A percentile compares a stretch with the other conserved stretches of the same genome.
Conservation (phyloP, 2,329 filamentous ascomycete genomes). For the Fusarium nurragi region DNA sequence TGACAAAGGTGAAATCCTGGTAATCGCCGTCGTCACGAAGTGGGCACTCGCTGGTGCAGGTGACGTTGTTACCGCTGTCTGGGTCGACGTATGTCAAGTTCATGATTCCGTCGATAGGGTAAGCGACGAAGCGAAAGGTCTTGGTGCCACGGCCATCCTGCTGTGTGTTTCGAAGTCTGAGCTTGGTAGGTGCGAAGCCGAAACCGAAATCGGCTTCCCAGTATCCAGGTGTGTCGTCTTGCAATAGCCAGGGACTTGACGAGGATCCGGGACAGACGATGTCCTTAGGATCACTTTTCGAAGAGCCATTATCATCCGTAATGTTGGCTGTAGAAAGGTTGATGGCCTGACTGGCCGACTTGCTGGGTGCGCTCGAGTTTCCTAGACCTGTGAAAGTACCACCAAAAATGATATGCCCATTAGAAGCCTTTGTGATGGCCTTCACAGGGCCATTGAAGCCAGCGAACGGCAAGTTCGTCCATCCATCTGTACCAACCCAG, state of each 20-base stretch:
- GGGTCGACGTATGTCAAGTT: conserved; percentile 92
- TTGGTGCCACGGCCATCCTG: conserved; percentile 85
- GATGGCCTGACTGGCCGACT: conserved; percentile 79
- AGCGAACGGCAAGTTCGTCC: conserved; percentile 85
- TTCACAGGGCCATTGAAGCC: conserved; percentile 94
- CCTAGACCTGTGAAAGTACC: conserved; percentile 89
- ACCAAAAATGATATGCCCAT: conserved; percentile 90
- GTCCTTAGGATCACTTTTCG: conserved; percentile 73
- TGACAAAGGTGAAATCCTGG: conserved; percentile 94
- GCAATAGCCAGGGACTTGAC: conserved; percentile 82
- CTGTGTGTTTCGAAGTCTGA: conserved; percentile 89
- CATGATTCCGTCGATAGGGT: conserved; percentile 92
- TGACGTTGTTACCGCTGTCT: conserved; percentile 69
- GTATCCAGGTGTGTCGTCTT: conserved; percentile 77
- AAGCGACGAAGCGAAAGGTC: conserved; percentile 85
- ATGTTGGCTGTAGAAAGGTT: conserved; percentile 85
- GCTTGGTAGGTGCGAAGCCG: conserved; percentile 84
- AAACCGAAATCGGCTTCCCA: conserved; percentile 88
- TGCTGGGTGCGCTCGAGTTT: conserved; percentile 75
- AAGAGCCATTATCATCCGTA: conserved; percentile 70
- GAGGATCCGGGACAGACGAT: conserved; percentile 79
- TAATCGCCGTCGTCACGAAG: conserved; percentile 76
- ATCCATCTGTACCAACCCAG: conserved; percentile 75
- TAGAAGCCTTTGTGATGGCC: conserved; percentile 81
- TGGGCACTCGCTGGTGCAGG: conserved; percentile 87